phyloP scores from a whole-genome alignment of 2,329 filamentous ascomycete species.

The Davidsoniella neocaledoniae region DNA sequence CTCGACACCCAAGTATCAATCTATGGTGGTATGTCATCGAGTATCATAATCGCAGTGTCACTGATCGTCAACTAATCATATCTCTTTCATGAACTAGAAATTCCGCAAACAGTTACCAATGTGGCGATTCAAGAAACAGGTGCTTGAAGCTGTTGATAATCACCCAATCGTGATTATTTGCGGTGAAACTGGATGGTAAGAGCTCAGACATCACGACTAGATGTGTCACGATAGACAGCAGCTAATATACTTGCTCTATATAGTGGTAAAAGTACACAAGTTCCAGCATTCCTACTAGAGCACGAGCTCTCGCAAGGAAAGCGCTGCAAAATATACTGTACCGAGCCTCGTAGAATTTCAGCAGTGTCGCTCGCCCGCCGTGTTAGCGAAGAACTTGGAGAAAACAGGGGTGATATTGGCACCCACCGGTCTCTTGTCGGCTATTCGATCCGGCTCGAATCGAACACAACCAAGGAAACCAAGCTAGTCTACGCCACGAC shows the following conservation, averaged over 20 bases:
- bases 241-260: not conserved
- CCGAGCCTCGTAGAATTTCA: conserved; percentile 87
- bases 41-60: not conserved
- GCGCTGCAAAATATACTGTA: conserved; percentile 84
- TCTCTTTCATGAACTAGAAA: conserved; percentile 19
- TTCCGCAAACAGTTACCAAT: conserved; percentile 73
- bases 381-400: conserved; percentile 88
- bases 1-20: conserved; percentile 45
- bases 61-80: conserved; percentile 4
- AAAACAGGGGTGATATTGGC: conserved; percentile 65
- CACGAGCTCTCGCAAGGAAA: conserved; percentile 67
- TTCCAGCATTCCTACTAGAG: conserved; percentile 87
- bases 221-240: not conserved
- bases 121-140: conserved; percentile 65
- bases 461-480: conserved; percentile 67
- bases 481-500: conserved; percentile 78
- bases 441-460: conserved; percentile 86
- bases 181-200: conserved; percentile 78
- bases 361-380: conserved; percentile 84
- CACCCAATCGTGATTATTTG: conserved; percentile 86
- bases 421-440: conserved; percentile 73
- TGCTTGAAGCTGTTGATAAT: conserved; percentile 58
- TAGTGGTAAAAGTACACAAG: conserved; percentile 86
- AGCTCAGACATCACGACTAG: not conserved
- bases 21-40: conserved; percentile 48